These are phyloP conservation scores for Pelomyxa schiedti DNA, from an alignment of 78 protist species.

Conservation along the genomic window DNA sequence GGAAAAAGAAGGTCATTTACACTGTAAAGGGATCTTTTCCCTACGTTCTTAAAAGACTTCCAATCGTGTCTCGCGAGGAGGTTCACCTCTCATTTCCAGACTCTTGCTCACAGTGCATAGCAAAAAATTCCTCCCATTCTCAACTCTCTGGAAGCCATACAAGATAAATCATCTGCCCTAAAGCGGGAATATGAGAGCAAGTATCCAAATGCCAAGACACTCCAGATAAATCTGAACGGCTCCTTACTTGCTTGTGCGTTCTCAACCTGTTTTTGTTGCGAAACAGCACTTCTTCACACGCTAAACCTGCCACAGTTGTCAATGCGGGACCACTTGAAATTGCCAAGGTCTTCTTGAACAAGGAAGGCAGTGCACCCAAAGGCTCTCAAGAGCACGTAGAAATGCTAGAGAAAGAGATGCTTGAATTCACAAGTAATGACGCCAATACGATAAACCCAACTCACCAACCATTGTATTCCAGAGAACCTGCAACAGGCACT, in stretches of 20 bases:
- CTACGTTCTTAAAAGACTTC: neutral
- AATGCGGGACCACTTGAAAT: constrained; percentile 3
- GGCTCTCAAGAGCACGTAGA: too few relatives aligned
- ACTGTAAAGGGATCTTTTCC: neutral
- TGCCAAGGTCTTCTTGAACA: neutral
- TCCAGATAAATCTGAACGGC: constrained; percentile 5
- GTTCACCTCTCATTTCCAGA: neutral
- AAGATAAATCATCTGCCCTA: neutral
- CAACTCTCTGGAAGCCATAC: neutral
- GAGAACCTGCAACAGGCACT: too few relatives aligned
- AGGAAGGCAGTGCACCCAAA: too few relatives aligned
- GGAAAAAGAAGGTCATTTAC: neutral
- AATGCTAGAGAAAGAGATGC: too few relatives aligned
- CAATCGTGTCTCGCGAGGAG: neutral
- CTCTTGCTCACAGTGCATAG: neutral
- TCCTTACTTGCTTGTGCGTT: neutral
- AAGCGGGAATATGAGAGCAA: neutral
- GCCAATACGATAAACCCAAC: too few relatives aligned
- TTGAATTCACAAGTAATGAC: too few relatives aligned
- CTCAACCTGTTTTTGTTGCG: neutral
- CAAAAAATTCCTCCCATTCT: neutral
- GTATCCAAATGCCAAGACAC: constrained; percentile 1
- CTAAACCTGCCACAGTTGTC: neutral
- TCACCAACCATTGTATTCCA: too few relatives aligned
- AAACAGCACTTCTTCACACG: neutral